phyloP scores from a whole-genome alignment of 805 yeast genomes.

The Brettanomyces nanus region DNA sequence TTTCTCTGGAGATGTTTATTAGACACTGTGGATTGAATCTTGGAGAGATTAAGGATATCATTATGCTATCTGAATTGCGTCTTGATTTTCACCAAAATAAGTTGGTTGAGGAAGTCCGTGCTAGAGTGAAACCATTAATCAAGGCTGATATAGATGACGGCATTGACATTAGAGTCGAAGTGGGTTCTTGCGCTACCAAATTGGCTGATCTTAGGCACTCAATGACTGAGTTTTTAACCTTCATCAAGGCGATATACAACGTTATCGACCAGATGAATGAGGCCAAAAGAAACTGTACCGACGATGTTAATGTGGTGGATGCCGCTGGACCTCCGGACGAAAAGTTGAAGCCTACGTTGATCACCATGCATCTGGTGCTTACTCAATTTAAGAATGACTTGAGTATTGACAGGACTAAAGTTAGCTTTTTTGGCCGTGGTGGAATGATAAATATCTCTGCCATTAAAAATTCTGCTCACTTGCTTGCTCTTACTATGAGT shows the following conservation, averaged over 20 bases:
- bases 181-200: slow-evolving; percentile 12
- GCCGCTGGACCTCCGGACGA: background rate
- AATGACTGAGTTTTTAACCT: background rate
- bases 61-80: slow-evolving; percentile 10
- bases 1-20: slow-evolving; percentile 5
- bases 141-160: slow-evolving; percentile 12
- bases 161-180: slow-evolving; percentile 13
- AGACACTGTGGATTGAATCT: slow-evolving; percentile 13
- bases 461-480: slow-evolving; percentile 2
- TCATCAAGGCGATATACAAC: background rate
- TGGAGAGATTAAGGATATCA: slow-evolving; percentile 14
- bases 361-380: slow-evolving; percentile 3
- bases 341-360: background rate
- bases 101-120: slow-evolving; percentile 9
- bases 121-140: slow-evolving; percentile 10
- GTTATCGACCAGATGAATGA: background rate
- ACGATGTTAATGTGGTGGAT: background rate
- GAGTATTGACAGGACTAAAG: slow-evolving; percentile 15
- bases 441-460: slow-evolving; percentile 12
- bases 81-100: slow-evolving; percentile 9
- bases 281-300: background rate
- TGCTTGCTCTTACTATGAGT: background rate
- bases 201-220: slow-evolving; percentile 6
- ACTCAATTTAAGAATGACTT: slow-evolving; percentile 14
- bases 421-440: slow-evolving; percentile 15